Percentiles rank a stretch among this genome's conserved stretches.
These are phyloP conservation scores for Neofusicoccum cordaticola DNA, from an alignment of 2,329 filamentous ascomycete genomes.

Conservation along the genomic window DNA sequence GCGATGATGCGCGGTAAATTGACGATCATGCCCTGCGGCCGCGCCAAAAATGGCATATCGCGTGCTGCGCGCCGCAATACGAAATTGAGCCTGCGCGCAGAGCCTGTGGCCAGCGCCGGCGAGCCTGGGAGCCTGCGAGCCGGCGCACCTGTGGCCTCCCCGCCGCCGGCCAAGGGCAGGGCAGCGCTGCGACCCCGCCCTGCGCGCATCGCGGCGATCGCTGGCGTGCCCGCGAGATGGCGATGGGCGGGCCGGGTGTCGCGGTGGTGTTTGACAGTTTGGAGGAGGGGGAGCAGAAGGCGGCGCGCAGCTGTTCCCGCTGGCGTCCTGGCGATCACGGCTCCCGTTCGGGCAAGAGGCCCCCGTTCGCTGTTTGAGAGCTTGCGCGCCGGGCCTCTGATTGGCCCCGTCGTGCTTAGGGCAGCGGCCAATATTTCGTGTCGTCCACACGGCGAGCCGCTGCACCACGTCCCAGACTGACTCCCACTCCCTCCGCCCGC, in stretches of 20 bases:
- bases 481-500: background rate
- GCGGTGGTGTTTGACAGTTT: constrained; percentile 1
- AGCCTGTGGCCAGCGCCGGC: too few species aligned
- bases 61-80: background rate
- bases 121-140: too few species aligned
- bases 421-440: constrained; percentile 9
- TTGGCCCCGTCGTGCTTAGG: background rate
- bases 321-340: background rate
- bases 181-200: background rate
- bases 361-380: background rate
- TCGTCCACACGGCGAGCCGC: background rate
- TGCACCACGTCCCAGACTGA: background rate
- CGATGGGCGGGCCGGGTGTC: constrained; percentile 5
- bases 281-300: background rate
- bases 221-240: background rate
- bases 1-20: constrained; percentile 13
- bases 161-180: background rate
- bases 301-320: background rate
- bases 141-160: too few species aligned
- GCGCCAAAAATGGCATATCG: constrained; percentile 1
- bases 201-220: background rate
- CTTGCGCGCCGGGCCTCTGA: background rate
- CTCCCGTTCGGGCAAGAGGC: background rate
- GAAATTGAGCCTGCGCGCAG: background rate
- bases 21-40: constrained; percentile 5